Conservation (phyloP, 208 protist genomes). For the Leishmania arabica region DNA sequence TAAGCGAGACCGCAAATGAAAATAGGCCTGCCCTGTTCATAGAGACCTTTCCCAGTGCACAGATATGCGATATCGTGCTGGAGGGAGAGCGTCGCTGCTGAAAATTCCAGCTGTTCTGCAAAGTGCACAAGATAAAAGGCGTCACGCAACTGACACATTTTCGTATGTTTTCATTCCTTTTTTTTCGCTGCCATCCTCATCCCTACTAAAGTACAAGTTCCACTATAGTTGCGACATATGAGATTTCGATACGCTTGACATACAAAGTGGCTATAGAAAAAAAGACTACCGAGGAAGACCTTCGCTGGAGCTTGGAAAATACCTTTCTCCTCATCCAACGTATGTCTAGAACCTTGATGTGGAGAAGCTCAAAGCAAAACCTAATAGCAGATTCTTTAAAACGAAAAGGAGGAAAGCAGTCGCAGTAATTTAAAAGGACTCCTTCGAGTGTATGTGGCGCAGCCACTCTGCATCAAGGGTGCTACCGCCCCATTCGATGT, state of each 20-base stretch:
- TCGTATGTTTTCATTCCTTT: neutral
- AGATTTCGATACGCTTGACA: neutral
- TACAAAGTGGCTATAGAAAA: constrained; percentile 5
- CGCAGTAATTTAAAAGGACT: constrained; percentile 60
- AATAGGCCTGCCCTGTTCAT: neutral
- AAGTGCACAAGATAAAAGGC: neutral
- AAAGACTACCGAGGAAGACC: neutral
- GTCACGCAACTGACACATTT: neutral
- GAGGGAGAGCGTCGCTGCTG: neutral
- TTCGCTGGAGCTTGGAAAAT: neutral
- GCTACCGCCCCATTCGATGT: constrained; percentile 85
- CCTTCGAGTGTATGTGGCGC: constrained; percentile 88
- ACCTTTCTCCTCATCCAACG: too few relatives aligned
- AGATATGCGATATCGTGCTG: neutral
- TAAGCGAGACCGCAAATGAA: neutral
- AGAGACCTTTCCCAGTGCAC: neutral
- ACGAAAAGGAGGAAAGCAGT: neutral
- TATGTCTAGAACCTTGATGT: neutral
- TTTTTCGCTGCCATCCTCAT: neutral
- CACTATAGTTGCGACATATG: neutral
- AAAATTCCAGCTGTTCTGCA: too few relatives aligned
- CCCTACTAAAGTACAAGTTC: constrained; percentile 2
- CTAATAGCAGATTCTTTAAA: too few relatives aligned
- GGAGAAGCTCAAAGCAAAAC: neutral
- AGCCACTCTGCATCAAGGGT: constrained; percentile 87